Base-by-base conservation (phyloP, 306 rosid species). In the Biancaea sappan region DNA sequence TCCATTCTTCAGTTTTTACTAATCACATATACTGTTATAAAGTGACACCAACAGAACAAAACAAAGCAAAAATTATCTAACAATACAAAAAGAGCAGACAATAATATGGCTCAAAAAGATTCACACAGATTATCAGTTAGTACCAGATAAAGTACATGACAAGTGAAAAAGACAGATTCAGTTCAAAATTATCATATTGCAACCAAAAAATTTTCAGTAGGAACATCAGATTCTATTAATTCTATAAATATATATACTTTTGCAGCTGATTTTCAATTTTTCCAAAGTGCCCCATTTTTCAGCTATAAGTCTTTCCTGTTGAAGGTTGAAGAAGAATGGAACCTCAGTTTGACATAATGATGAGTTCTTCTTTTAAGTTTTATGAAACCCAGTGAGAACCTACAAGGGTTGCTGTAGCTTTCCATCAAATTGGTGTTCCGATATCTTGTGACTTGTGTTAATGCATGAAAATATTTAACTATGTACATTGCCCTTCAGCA, bases 41-140 rank as follows among this genome's bases (percentile, higher is more conserved):
- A 43, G 28, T 63, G 69, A 74, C 18, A 32, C 51, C 44, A 52
- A 66, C 6, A 48, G 24, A 75, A 52, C 44, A 51, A 8, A 74
- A 31, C 44, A 41, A 41, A 65, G 22, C 22, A 66, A n/a, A 7
- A 44, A 18, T 28, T 9, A 46, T 46, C 35, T 37, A 38, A 12
- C 26, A 47, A 67, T 46, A 31, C 18, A n/a, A 31, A n/a, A 47
- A 34, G 41, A 32, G 13, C 72, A 46, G 72, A 25, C 26, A 44
- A 66, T 26, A 65, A 8, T 41, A 22, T 40, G 12, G 22, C 31
- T 62, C 31, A 11, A 12, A 2, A 44, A 18, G 18, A 44, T 44
- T 44, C 16, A 21, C 37, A 56, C 16, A 54, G 32, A 25, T n/a
- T 22, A 54, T 25, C n/a, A 54, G n/a, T 26, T 54, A 1, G 13